Conservation (phyloP, 495 filamentous ascomycete genomes). For the Lepraria neglecta region DNA sequence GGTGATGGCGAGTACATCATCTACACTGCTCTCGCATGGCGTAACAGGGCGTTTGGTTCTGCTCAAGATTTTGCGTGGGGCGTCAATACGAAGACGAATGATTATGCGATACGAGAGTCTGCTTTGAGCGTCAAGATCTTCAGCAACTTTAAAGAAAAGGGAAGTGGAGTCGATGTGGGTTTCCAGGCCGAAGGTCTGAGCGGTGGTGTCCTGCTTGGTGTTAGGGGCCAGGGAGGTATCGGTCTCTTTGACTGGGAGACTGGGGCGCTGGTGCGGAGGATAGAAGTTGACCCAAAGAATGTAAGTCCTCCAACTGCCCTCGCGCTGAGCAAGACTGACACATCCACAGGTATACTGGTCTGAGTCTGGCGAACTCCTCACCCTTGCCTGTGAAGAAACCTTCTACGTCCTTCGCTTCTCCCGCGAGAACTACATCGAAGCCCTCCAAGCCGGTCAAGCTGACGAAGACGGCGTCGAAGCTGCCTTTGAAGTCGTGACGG, state of each 20-base stretch:
- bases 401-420: conserved; percentile 93
- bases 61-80: conserved; percentile 97
- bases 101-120: conserved; percentile 94
- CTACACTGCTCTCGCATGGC: conserved; percentile 93
- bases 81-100: conserved; percentile 95
- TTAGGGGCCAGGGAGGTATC: conserved; percentile 89
- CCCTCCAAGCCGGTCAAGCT: conserved; percentile 68
- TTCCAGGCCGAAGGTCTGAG: conserved; percentile 91
- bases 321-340: not conserved
- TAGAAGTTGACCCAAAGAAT: conserved; percentile 86
- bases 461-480: conserved; percentile 96
- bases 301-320: conserved; percentile 39
- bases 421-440: conserved; percentile 76
- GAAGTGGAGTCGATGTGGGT: conserved; percentile 82
- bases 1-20: conserved; percentile 98
- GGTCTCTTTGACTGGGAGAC: conserved; percentile 95
- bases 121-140: conserved; percentile 90
- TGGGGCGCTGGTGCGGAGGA: conserved; percentile 80
- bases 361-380: conserved; percentile 87
- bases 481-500: conserved; percentile 92
- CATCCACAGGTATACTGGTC: conserved; percentile 81
- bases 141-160: conserved; percentile 94
- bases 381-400: conserved; percentile 88
- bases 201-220: conserved; percentile 87
- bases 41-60: conserved; percentile 94